A percentile compares a stretch with the other conserved stretches of the same genome.
Conservation (phyloP, 2,329 filamentous ascomycete genomes). For the Cordyceps cateniannulata region DNA sequence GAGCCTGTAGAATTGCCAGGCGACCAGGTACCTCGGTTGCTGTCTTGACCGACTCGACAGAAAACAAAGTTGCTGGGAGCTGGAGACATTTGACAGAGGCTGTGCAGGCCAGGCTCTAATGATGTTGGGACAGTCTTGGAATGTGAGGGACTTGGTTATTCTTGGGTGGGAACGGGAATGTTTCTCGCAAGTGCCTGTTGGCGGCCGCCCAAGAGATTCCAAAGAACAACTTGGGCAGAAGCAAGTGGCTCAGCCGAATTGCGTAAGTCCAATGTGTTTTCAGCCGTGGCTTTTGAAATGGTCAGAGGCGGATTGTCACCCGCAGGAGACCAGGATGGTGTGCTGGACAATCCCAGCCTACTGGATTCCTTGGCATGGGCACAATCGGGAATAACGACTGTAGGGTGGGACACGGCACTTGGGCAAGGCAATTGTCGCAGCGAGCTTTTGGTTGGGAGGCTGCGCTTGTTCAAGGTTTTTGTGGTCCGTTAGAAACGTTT, state of each 20-base stretch:
- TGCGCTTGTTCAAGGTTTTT: background rate
- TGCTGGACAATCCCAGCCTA: background rate
- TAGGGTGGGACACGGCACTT: background rate
- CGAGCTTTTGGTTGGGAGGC: background rate
- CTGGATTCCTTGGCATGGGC: slow-evolving; percentile 8
- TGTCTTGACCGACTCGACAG: background rate
- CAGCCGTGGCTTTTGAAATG: background rate
- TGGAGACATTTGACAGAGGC: no score
- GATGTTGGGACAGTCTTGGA: no score
- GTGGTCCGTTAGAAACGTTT: background rate
- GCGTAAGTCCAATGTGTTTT: background rate
- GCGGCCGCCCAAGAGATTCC: no score
- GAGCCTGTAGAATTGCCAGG: slow-evolving; percentile 7
- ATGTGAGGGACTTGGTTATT: background rate
- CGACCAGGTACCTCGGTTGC: background rate
- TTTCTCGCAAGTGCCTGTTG: no score
- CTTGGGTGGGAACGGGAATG: no score
- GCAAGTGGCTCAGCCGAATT: background rate
- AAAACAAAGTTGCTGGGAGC: background rate
- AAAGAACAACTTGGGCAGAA: no score
- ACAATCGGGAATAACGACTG: slow-evolving; percentile 10
- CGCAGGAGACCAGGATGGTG: background rate
- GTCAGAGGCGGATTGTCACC: background rate
- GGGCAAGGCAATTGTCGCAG: background rate
- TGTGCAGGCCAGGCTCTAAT: no score